Conservation (phyloP, 805 yeast genomes). For the Candida anglica region DNA sequence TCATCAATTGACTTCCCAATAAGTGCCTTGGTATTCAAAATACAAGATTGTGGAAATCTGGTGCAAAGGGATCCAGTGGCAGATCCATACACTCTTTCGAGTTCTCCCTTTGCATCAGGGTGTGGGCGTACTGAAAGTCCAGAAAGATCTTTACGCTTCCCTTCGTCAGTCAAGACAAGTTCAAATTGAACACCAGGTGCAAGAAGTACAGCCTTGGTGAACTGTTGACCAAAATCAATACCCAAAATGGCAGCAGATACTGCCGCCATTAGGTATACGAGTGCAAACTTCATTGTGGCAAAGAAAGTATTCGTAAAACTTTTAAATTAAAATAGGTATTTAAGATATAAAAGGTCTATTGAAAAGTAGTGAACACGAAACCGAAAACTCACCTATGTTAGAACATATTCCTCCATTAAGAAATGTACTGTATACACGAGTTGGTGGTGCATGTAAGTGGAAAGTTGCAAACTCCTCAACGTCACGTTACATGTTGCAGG, state of each 20-base stretch:
- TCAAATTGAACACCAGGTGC: constrained; percentile 92
- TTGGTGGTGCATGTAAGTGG: no score
- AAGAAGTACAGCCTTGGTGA: constrained; percentile 78
- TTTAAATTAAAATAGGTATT: no score
- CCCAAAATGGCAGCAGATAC: constrained; percentile 70
- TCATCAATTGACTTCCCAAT: constrained; percentile 61
- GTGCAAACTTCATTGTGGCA: constrained; percentile 9
- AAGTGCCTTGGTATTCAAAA: constrained; percentile 64
- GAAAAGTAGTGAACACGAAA: neutral
- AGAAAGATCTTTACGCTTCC: constrained; percentile 83
- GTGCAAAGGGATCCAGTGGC: constrained; percentile 67
- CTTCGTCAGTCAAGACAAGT: constrained; percentile 81
- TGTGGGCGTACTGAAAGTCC: constrained; percentile 63
- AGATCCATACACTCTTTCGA: constrained; percentile 77
- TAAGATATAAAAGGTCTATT: no score
- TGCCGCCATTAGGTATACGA: constrained; percentile 10
- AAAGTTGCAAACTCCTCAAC: no score
- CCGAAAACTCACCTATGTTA: no score
- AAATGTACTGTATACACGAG: no score
- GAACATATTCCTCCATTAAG: no score
- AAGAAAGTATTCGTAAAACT: no score
- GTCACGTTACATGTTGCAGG: no score
- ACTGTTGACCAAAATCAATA: constrained; percentile 85
- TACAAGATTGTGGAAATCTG: constrained; percentile 68
- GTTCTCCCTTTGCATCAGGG: constrained; percentile 28